Evolutionary conservation across 805 yeast species (phyloP).

Genomic region (Komagataella kurtzmanii): DNA sequence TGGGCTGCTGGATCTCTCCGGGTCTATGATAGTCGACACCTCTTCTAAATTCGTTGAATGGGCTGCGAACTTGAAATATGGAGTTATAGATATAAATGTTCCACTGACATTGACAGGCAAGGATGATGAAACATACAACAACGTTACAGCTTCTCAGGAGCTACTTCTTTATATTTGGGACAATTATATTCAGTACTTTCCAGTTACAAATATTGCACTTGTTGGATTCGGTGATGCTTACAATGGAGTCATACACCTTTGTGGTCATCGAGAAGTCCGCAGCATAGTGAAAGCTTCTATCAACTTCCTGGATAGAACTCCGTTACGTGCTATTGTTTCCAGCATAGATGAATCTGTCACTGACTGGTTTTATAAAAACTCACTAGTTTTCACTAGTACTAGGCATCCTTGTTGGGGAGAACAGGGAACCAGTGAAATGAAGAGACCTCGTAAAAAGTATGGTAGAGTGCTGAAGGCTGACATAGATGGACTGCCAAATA

Average conservation of each 20-base stretch:
- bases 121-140: slow-evolving; percentile 42
- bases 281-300: slow-evolving; percentile 57
- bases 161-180: slow-evolving; percentile 78
- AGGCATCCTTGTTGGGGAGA: slow-evolving; percentile 74
- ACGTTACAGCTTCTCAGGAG: slow-evolving; percentile 63
- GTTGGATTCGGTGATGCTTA: slow-evolving; percentile 87
- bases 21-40: slow-evolving; percentile 67
- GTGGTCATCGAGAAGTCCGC: slow-evolving; percentile 68
- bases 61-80: slow-evolving; percentile 45
- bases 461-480: slow-evolving; percentile 78
- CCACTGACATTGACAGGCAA: slow-evolving; percentile 40
- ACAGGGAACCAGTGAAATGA: slow-evolving; percentile 19
- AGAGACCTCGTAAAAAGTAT: slow-evolving; percentile 78
- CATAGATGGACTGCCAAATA: slow-evolving; percentile 60
- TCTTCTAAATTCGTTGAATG: slow-evolving; percentile 59
- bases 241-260: slow-evolving; percentile 72
- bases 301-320: slow-evolving; percentile 52
- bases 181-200: slow-evolving; percentile 67
- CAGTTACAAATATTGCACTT: slow-evolving; percentile 55
- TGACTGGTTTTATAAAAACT: slow-evolving; percentile 85
- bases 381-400: slow-evolving; percentile 66
- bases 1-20: slow-evolving; percentile 62
- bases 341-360: slow-evolving; percentile 79
- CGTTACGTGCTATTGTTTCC: slow-evolving; percentile 71
- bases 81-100: slow-evolving; percentile 73